These are phyloP conservation scores for Tephrocybe rancida DNA, from an alignment of 768 basidiomycete genomes.

Conservation along the genomic window DNA sequence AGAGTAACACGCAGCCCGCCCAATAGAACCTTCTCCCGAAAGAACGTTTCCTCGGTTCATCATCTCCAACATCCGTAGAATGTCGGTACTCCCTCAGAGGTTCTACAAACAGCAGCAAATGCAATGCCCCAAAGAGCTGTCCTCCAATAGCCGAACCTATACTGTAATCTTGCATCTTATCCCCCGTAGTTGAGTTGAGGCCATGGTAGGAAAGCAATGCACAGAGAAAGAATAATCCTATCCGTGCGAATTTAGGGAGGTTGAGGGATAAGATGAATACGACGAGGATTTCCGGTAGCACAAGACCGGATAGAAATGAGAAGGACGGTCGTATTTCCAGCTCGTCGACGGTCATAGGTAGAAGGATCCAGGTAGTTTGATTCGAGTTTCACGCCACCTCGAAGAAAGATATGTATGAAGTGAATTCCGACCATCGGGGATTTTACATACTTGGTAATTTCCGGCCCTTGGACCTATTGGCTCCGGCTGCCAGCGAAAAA, in stretches of 20 bases:
- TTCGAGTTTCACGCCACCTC: no score
- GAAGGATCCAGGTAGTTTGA: no score
- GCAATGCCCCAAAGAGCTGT: conserved; percentile 16
- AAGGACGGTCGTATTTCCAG: background rate
- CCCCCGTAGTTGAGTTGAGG: conserved; percentile 11
- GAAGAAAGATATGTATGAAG: no score
- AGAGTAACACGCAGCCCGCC: conserved; percentile 12
- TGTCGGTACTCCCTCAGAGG: conserved; percentile 18
- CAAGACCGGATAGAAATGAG: background rate
- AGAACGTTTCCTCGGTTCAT: conserved; percentile 7
- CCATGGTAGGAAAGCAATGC: background rate
- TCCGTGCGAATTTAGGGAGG: background rate
- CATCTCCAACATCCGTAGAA: conserved; percentile 3
- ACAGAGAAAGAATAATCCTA: background rate
- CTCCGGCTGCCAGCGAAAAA: no score
- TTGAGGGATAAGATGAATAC: background rate
- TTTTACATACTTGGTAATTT: no score
- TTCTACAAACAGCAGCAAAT: conserved; percentile 16
- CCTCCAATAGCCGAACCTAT: conserved; percentile 8
- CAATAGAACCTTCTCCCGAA: conserved; percentile 17
- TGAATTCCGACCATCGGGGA: no score
- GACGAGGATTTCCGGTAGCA: background rate
- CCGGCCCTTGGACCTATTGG: no score
- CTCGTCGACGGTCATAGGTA: no score
- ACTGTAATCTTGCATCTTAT: conserved; percentile 16